These are phyloP conservation scores for Crithidia expoeki DNA, from an alignment of 208 protist species.

Conservation along the genomic window DNA sequence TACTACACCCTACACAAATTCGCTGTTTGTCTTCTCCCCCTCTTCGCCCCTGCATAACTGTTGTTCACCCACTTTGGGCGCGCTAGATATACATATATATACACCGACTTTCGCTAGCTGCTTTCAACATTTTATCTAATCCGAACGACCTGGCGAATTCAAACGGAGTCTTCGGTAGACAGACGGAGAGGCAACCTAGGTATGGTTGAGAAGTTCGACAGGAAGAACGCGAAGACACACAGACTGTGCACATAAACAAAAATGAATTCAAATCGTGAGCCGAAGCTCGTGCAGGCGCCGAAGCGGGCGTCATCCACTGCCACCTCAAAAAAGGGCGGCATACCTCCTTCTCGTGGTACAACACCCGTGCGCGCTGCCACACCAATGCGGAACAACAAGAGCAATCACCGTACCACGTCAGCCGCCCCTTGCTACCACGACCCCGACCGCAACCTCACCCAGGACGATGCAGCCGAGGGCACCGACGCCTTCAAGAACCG, in stretches of 20 bases:
- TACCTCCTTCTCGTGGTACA: constrained; percentile 1
- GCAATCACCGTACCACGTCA: background rate
- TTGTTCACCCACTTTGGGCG: too few species aligned
- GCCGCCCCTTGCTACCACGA: constrained; percentile 12
- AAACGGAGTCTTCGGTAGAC: too few species aligned
- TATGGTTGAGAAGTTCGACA: too few species aligned
- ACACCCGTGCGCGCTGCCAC: constrained; percentile 15
- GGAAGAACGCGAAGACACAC: too few species aligned
- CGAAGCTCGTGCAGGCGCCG: constrained; percentile 62
- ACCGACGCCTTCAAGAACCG: constrained; percentile 80
- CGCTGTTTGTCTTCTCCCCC: too few species aligned
- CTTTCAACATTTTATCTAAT: too few species aligned
- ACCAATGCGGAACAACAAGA: constrained; percentile 10
- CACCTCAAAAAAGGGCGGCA: background rate
- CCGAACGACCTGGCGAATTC: too few species aligned
- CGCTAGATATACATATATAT: too few species aligned
- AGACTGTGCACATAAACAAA: background rate
- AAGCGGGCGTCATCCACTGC: constrained; percentile 7
- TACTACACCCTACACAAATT: too few species aligned
- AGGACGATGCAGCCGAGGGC: constrained; percentile 60
- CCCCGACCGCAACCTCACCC: constrained; percentile 38
- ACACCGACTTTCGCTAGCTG: too few species aligned
- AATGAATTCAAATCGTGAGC: constrained; percentile 40
- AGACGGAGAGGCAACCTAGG: too few species aligned
- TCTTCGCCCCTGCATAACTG: too few species aligned